Conservation (phyloP, 176 grass and related monocot genomes). For the Pontederia crassipes region DNA sequence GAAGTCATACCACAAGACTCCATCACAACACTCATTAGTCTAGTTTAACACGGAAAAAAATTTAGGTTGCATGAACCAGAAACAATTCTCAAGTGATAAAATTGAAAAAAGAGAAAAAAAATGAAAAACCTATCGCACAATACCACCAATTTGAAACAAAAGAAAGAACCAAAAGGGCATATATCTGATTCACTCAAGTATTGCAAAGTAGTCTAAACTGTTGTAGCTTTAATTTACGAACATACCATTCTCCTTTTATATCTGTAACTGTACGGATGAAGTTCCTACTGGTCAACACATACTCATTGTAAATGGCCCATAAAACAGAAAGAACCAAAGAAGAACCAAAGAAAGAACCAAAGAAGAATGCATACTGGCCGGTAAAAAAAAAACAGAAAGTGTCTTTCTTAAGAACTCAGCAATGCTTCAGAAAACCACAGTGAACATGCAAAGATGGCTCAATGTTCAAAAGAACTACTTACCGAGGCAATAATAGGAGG, state of each 20-base stretch:
- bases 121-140: too few species aligned
- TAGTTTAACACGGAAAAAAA: too few species aligned
- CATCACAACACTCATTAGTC: too few species aligned
- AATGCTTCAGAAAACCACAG: neutral
- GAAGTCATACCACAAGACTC: too few species aligned
- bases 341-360: too few species aligned
- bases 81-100: too few species aligned
- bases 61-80: too few species aligned
- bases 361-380: too few species aligned
- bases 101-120: too few species aligned
- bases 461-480: neutral
- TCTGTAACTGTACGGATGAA: constrained; percentile 91
- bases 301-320: constrained; percentile 98
- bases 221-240: neutral
- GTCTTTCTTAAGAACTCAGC: neutral
- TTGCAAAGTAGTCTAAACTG: neutral
- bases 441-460: neutral
- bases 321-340: too few species aligned
- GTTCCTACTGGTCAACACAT: constrained; percentile 86
- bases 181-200: neutral
- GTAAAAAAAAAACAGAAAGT: neutral
- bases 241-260: constrained; percentile 81
- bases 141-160: neutral
- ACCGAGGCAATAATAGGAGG: constrained; percentile 22
- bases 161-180: neutral